These are phyloP conservation scores for Daedaleopsis sinensis DNA, from an alignment of 768 basidiomycete genomes.

Conservation along the genomic window DNA sequence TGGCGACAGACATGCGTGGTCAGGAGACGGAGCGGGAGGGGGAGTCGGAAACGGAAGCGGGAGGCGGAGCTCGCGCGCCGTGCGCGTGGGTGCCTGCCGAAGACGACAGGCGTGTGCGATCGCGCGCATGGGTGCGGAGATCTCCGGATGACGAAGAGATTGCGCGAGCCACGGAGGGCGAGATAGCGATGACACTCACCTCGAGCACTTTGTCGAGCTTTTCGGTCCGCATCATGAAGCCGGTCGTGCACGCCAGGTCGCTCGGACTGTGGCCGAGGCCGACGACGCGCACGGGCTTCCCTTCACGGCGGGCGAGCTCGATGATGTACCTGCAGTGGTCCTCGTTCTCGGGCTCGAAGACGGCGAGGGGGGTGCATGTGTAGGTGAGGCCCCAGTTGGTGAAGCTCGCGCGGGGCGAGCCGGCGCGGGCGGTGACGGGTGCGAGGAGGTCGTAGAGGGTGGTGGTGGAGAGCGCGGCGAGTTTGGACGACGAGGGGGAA, in stretches of 20 bases:
- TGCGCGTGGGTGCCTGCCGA: too few relatives aligned
- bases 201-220: constrained; percentile 73
- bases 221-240: constrained; percentile 82
- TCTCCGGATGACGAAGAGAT: constrained; percentile 25
- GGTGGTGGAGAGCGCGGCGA: constrained; percentile 44
- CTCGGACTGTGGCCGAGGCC: constrained; percentile 94
- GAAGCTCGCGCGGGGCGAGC: constrained; percentile 51
- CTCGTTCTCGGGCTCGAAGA: constrained; percentile 77
- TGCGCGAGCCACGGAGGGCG: constrained; percentile 21
- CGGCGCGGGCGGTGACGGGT: constrained; percentile 53
- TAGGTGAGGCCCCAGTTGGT: constrained; percentile 90
- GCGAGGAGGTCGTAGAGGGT: constrained; percentile 56
- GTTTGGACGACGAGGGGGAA: constrained; percentile 22
- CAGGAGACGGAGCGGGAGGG: not conserved
- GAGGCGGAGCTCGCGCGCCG: not conserved
- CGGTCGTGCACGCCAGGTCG: constrained; percentile 89
- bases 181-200: constrained; percentile 51
- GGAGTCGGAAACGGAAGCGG: not conserved
- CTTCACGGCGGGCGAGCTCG: constrained; percentile 77
- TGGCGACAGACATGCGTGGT: constrained; percentile 33
- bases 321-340: constrained; percentile 74
- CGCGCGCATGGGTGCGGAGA: constrained; percentile 21
- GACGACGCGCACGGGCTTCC: constrained; percentile 73
- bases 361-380: constrained; percentile 61
- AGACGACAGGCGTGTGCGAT: constrained; percentile 7